Percentiles rank a stretch among this genome's conserved stretches.
Conservation (phyloP, 148 eudicot species). For the Chenopodium suecicum region DNA sequence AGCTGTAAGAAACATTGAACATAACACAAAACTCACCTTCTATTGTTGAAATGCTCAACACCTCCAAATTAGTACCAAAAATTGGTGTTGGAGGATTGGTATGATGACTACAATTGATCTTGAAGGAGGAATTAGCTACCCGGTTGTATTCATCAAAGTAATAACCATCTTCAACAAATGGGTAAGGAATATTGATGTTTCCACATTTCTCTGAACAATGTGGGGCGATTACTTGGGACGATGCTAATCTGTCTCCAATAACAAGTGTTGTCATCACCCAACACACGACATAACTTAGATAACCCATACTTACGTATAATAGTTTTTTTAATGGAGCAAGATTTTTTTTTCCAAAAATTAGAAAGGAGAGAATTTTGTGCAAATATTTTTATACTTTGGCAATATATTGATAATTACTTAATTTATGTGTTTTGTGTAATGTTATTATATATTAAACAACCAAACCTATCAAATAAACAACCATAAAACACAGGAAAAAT, state of each 20-base stretch:
- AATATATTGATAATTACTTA: too few species aligned
- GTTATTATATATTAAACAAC: too few species aligned
- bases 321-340: too few species aligned
- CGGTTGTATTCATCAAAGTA: not conserved
- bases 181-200: conserved; percentile 24
- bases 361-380: too few species aligned
- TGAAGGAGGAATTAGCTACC: not conserved
- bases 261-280: not conserved
- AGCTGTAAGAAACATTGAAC: not conserved
- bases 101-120: not conserved
- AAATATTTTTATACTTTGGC: too few species aligned
- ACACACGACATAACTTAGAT: not conserved
- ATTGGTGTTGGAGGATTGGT: not conserved
- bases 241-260: not conserved
- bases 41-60: not conserved
- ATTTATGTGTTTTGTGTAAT: too few species aligned
- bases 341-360: too few species aligned
- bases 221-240: conserved; percentile 16
- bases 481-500: too few species aligned
- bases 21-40: not conserved
- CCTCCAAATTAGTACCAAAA: not conserved
- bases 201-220: conserved; percentile 23
- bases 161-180: conserved; percentile 28
- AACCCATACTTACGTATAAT: not conserved
- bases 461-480: too few species aligned